phyloP scores from a whole-genome alignment of 768 basidiomycete genomes.

The Suillus lakei region DNA sequence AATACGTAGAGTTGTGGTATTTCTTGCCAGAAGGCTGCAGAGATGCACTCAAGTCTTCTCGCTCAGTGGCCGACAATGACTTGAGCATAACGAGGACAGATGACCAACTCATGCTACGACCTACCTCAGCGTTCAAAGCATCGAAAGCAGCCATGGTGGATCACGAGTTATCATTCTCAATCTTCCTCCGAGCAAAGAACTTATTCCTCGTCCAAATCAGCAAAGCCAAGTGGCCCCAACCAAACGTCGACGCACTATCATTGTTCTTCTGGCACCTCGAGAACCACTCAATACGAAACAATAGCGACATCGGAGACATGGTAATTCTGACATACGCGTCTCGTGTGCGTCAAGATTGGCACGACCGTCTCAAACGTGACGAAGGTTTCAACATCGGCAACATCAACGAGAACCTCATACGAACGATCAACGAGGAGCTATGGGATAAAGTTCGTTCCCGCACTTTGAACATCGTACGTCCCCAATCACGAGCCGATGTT shows the following conservation, averaged over 20 bases:
- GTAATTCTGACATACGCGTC: not conserved
- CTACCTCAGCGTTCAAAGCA: too few relatives aligned
- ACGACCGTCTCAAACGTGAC: constrained; percentile 4
- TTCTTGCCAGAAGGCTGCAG: too few relatives aligned
- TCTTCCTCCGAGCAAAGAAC: too few relatives aligned
- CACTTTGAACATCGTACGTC: too few relatives aligned
- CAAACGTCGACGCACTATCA: constrained; percentile 2
- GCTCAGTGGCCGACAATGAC: too few relatives aligned
- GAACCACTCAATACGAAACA: not conserved
- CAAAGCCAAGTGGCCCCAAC: not conserved
- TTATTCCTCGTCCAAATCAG: not conserved
- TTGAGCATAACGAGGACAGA: too few relatives aligned
- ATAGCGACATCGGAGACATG: not conserved
- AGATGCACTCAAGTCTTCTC: too few relatives aligned
- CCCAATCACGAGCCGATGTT: too few relatives aligned
- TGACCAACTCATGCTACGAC: too few relatives aligned
- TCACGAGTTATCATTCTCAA: too few relatives aligned
- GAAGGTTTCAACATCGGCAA: constrained; percentile 8
- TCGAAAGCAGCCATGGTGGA: too few relatives aligned
- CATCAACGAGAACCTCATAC: constrained; percentile 7
- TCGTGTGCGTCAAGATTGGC: not conserved
- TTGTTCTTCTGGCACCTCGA: constrained; percentile 16
- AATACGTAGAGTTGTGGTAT: too few relatives aligned
- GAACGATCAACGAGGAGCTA: not conserved
- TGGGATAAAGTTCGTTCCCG: not conserved